Evolutionary conservation across 179 eudicot species (phyloP), one percentile per base, ranked within the genome.

Genomic region (Beta corolliflora): DNA sequence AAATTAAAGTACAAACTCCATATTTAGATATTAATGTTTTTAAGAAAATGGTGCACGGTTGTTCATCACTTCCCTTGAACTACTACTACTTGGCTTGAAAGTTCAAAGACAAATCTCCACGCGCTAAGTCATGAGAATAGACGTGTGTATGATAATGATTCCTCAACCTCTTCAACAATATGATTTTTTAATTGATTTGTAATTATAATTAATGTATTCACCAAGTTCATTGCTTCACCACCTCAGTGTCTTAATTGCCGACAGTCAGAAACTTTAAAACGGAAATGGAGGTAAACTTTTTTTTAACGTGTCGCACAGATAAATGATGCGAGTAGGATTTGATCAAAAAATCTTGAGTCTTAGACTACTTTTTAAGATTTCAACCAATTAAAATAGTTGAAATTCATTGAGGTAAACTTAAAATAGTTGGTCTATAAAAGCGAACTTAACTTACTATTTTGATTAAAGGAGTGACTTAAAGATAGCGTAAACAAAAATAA

Each of bases 91-190:
- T 81, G 80, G 76, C 84, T 81, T 81, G 6, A 59, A 81, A 79
- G 76, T 18, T 56, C 41, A 64, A 29, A 64, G 66, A 64, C 69
- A 23, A 75, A 77, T 67, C 59, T 60, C 41, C 67, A 53, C 52
- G 76, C 21, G 56, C 68, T 64, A 80, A 77, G 81, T 81, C 83
- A 77, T 29, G 71, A 63, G 69, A 69, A 45, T 44, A 76, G 80
- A 71, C 80, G 83, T 68, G 75, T 74, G 75, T 77, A 29, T 82
- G 78, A 80, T 76, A 76, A 63, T 80, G 81, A 83, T 80, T 52
- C 78, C 73, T 73, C 71, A 76, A 70, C 77, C 5, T 12, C 19
- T 53, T 9, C 18, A 29, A 66, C 13, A 68, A 67, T 48, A 21
- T 46, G 41, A 36, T 36, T 36, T 54, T 4, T 59, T 9, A 52